A percentile compares a stretch with the other conserved stretches of the same genome.
Evolutionary conservation across 352 stramenopile genomes (phyloP).

Genomic region (Phytophthora hibernalis): DNA sequence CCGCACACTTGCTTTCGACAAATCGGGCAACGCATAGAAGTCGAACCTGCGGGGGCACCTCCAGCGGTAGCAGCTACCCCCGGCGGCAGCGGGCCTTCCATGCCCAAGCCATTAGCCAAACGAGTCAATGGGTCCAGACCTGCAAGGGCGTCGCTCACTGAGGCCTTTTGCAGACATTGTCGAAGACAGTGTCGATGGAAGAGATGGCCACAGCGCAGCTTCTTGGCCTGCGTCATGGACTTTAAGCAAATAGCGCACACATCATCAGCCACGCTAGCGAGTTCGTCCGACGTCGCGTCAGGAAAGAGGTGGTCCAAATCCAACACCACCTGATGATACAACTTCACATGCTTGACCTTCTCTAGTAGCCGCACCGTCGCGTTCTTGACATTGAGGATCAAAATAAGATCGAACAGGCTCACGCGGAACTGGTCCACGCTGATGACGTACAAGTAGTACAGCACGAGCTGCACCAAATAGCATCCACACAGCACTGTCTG

Average conservation of each 20-base stretch:
- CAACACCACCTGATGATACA: conserved; percentile 76
- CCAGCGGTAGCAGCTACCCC: conserved; percentile 10
- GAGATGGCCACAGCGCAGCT: conserved; percentile 73
- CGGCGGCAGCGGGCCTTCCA: conserved; percentile 30
- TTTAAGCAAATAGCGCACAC: conserved; percentile 86
- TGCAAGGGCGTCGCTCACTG: conserved; percentile 62
- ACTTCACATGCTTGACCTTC: conserved; percentile 70
- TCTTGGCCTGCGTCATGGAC: conserved; percentile 73
- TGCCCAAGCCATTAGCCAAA: conserved; percentile 43
- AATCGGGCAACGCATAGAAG: conserved; percentile 63
- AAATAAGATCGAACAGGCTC: conserved; percentile 79
- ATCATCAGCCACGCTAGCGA: conserved; percentile 69
- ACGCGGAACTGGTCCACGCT: conserved; percentile 82
- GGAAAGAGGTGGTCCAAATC: conserved; percentile 74
- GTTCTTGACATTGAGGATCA: conserved; percentile 87
- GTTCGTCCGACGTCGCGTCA: conserved; percentile 59
- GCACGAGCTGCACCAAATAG: conserved; percentile 74
- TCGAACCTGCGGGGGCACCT: conserved; percentile 18
- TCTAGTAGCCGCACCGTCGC: conserved; percentile 70
- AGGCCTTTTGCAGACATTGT: conserved; percentile 77
- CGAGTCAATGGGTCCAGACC: conserved; percentile 40
- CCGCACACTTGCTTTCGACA: conserved; percentile 70
- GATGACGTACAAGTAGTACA: conserved; percentile 87
- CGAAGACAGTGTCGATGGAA: conserved; percentile 80
- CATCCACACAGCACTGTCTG: conserved; percentile 66